Base-by-base conservation (phyloP, 2,329 filamentous ascomycete species). In the Grosmannia penicillata region DNA sequence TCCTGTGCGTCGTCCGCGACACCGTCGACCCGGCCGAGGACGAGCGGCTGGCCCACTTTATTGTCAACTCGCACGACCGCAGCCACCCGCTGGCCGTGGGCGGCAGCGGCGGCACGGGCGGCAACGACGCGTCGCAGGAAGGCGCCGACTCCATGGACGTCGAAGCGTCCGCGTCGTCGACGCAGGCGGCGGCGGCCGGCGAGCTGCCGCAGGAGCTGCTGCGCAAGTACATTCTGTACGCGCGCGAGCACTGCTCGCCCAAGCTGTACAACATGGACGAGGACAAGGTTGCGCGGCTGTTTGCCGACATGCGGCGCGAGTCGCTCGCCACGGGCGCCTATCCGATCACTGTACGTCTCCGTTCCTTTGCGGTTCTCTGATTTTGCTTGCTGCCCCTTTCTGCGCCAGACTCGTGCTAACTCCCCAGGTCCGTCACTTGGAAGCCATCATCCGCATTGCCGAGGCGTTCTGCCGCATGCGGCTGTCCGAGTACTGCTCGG, bases 381-480 rank as follows among this genome's bases (percentile, higher is more conserved):
- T 19, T 33, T 27, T 5, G 11, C 19, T 28, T 34, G 13, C 13
- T 36, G 18, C n/a, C 18, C n/a, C 29, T 25, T 17, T 21, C 35
- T 38, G 18, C 14, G 33, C 23, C 10, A 4, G 15, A 27, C 22
- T n/a, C 25, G 9, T 7, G 22, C 24, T 26, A 18, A 22, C 27
- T 14, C 45, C 29, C 36, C 38, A 94, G 86, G 84, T 95, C 47
- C 87, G 91, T 66, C 91, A 98, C 63, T 68, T 98, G 25, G 91
- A 98, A 70, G 89, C 89, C 45, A 95, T 96, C 53, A 93, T 98
- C 64, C 84, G 91, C 53, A 93, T 93, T 53, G 79, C 78, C 41
- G 91, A 98, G 58, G 65, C 87, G 0, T 98, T 98, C 63, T 93
- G 83, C 60, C 89, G 93, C 53, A 98, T 98, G 91, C 81, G 91